Percentiles rank a stretch among this genome's conserved stretches.
Conservation (phyloP, 164 flowering plant genomes). For the Piper longum region DNA sequence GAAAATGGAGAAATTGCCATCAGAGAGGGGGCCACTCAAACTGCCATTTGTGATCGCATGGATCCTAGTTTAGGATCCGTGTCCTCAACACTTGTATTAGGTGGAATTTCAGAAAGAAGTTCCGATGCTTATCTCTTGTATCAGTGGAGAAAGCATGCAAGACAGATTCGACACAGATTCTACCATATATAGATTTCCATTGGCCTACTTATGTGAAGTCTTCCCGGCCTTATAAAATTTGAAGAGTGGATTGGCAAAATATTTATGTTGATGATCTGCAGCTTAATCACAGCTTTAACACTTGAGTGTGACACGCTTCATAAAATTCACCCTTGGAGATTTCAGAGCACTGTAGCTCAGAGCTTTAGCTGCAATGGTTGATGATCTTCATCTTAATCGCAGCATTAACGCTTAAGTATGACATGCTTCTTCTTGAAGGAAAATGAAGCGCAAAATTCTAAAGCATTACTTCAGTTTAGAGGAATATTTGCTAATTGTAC, state of each 20-base stretch:
- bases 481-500: neutral
- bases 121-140: no score
- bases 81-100: no score
- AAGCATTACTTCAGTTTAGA: no score
- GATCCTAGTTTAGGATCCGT: no score
- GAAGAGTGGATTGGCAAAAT: neutral
- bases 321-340: neutral
- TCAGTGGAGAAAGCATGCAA: neutral
- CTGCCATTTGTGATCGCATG: no score
- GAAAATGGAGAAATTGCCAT: no score
- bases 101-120: neutral
- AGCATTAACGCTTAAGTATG: neutral
- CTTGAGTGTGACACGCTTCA: neutral
- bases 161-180: neutral
- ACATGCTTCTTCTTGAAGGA: neutral
- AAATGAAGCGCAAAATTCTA: neutral
- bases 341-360: no score
- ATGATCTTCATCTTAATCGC: no score
- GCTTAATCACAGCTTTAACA: neutral
- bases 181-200: neutral
- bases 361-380: no score
- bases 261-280: neutral
- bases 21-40: no score
- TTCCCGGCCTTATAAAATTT: neutral
- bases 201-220: neutral